Conservation (phyloP, 2,329 filamentous ascomycete genomes). For the Dactylellina parvicollis region DNA sequence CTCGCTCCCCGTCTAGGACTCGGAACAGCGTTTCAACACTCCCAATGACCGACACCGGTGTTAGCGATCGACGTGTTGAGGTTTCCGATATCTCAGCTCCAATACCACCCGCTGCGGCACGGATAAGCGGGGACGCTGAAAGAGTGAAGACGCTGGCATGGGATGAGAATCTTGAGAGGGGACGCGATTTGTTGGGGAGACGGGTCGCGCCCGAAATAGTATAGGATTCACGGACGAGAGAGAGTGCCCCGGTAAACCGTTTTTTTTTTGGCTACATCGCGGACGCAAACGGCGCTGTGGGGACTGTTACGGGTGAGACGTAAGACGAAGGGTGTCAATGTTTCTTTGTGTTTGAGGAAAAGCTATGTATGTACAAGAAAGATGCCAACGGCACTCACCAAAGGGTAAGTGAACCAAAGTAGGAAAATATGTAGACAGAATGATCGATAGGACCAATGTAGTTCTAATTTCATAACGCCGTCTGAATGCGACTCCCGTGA, state of each 20-base stretch:
- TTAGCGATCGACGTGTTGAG: slow-evolving; percentile 5
- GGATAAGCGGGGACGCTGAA: not conserved
- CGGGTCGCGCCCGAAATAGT: not conserved
- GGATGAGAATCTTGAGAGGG: slow-evolving; percentile 46
- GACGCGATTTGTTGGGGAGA: slow-evolving; percentile 8
- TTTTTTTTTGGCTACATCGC: too few species aligned
- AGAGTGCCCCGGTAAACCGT: too few species aligned
- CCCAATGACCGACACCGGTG: not conserved
- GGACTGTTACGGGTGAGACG: too few species aligned
- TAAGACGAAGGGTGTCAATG: too few species aligned
- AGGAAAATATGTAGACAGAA: slow-evolving; percentile 30
- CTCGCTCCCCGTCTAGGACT: slow-evolving; percentile 24
- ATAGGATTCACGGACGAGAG: too few species aligned
- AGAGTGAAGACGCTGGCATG: slow-evolving; percentile 31
- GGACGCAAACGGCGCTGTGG: too few species aligned
- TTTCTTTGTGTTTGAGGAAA: not conserved
- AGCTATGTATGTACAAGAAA: slow-evolving; percentile 22
- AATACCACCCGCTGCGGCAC: not conserved
- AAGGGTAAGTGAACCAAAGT: not conserved
- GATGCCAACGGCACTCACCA: not conserved
- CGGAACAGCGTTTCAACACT: slow-evolving; percentile 23
- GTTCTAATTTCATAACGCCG: slow-evolving; percentile 32
- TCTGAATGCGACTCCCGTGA: slow-evolving; percentile 16
- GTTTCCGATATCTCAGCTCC: slow-evolving; percentile 21
- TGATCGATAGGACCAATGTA: slow-evolving; percentile 18